Conservation (phyloP, 2,329 filamentous ascomycete genomes). For the Tolypocladium paradoxum region DNA sequence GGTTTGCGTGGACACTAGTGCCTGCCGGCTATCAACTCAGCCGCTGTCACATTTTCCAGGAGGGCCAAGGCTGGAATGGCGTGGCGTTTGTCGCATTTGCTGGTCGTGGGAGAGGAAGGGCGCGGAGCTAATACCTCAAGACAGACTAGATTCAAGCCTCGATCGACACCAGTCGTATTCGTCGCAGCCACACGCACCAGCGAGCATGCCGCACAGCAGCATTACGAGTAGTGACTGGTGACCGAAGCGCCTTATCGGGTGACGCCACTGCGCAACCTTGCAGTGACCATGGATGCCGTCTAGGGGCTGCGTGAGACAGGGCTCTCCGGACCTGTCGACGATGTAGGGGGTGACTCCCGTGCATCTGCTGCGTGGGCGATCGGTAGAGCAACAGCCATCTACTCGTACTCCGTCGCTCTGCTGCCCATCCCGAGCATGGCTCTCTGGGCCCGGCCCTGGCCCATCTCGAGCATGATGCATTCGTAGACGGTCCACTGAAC, state of each 20-base stretch:
- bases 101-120: no score
- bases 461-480: conserved; percentile 61
- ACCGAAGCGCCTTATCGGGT: neutral
- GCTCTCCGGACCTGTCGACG: neutral
- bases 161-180: neutral
- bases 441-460: conserved; percentile 10
- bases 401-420: neutral
- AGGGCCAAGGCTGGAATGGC: neutral
- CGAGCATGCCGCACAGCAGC: neutral
- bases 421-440: neutral
- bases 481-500: conserved; percentile 91
- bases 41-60: neutral
- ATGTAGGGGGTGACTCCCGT: neutral
- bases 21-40: neutral
- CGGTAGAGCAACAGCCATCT: neutral
- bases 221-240: neutral
- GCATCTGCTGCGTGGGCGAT: neutral
- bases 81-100: no score
- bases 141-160: neutral
- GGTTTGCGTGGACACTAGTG: neutral
- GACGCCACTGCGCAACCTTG: neutral
- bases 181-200: neutral
- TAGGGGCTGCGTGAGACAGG: neutral
- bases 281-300: neutral
- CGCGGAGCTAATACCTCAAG: no score